phyloP scores from a whole-genome alignment of 2,329 filamentous ascomycete species.

The Phoma herbarum region DNA sequence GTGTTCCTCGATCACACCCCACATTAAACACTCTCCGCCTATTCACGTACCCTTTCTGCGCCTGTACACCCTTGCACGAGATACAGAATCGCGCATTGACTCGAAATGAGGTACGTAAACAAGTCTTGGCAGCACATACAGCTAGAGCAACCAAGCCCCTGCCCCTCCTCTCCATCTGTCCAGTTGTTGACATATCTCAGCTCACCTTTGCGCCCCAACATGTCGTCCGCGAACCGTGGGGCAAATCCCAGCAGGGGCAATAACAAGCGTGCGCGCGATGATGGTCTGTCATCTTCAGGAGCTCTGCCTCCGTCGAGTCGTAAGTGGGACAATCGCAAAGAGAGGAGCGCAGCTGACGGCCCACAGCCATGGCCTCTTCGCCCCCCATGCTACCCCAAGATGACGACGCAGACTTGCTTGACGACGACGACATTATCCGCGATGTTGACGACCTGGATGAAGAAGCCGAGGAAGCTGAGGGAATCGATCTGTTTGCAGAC shows the following conservation, averaged over 20 bases:
- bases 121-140: slow-evolving; percentile 1
- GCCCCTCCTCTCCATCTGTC: slow-evolving; percentile 32
- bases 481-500: slow-evolving; percentile 76
- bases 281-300: slow-evolving; percentile 64
- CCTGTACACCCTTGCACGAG: slow-evolving; percentile 13
- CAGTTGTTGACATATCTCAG: slow-evolving; percentile 57
- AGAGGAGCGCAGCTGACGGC: slow-evolving; percentile 20
- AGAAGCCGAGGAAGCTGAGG: slow-evolving; percentile 73
- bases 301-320: slow-evolving; percentile 69
- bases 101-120: slow-evolving; percentile 35
- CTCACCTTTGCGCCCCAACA: slow-evolving; percentile 82
- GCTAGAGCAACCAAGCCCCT: slow-evolving; percentile 19
- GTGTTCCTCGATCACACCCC: slow-evolving; percentile 14
- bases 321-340: slow-evolving; percentile 53
- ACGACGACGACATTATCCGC: slow-evolving; percentile 71
- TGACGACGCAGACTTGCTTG: slow-evolving; percentile 73
- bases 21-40: slow-evolving; percentile 16
- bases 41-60: slow-evolving; percentile 14
- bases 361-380: slow-evolving; percentile 65
- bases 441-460: slow-evolving; percentile 75
- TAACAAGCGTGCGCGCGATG: slow-evolving; percentile 73
- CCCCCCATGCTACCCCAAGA: slow-evolving; percentile 73
- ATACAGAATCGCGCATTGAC: slow-evolving; percentile 16
- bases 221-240: slow-evolving; percentile 85
- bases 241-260: slow-evolving; percentile 61